Base-by-base conservation (phyloP, 371 early-diverging fungal genomes). In the Sporodiniella umbellata region DNA sequence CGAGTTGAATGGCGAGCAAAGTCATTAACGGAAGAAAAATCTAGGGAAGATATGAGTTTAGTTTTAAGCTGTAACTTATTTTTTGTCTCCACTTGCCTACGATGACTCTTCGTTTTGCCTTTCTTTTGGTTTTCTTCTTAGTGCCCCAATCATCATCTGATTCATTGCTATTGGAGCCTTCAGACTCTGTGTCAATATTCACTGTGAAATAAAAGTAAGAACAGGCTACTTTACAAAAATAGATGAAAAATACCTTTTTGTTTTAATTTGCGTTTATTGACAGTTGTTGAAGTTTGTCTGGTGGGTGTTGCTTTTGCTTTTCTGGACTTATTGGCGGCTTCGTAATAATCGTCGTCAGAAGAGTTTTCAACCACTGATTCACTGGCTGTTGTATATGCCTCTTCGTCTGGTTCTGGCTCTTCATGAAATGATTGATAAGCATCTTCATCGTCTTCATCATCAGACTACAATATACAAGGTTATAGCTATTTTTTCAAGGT, bases 1-100 rank as follows among this genome's bases (percentile, higher is more conserved):
- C 80, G 62, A 8, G 74, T 73, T 6, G 80, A 80, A 56, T 77
- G 78, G 11, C 80, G 63, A 11, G 70, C 51, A 30, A 59, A 64
- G 51, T 68, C 70, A 33, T 58, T 64, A 5, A 64, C 52, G n/a
- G 68, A 65, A 22, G 60, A 47, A 11, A 50, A n/a, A 25, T 37
- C 55, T 49, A 31, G 30, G 46, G 42, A 12, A 15, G 31, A 33
- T 33, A 23, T 51, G 28, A 31, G 51, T 8, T 10, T 40, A 15
- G 38, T 44, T 15, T 23, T 43, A n/a, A 14, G 7, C 8, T 21
- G 15, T 44, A 37, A 44, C 17, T 45, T 53, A 47, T 42, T 54
- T 38, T 33, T 54, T 40, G 46, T 28, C 42, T 38, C 15, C 28
- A 19, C 19, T 42, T 50, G 15, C 49, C 38, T 39, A 8, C n/a